Base-by-base conservation (phyloP, 352 stramenopile genomes). In the Globisporangium echinulatum region DNA sequence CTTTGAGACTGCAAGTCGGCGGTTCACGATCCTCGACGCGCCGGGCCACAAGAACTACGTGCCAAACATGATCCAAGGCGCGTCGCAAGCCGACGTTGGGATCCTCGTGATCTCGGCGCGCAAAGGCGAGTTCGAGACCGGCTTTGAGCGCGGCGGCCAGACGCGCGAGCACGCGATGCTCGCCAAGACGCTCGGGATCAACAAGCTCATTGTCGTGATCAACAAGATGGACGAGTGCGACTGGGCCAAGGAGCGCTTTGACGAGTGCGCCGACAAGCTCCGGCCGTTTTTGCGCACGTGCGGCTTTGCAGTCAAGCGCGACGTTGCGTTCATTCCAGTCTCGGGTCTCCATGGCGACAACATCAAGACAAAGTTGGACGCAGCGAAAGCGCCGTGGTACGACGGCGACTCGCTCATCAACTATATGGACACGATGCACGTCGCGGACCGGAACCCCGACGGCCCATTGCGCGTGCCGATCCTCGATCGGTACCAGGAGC, bases 211-310 rank as follows among this genome's bases (percentile, higher is more conserved):
- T 60, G 96, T 99, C 42, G 97, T 98, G 14, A 97, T 99, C 70
- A 99, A 99, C 77, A 99, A 99, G 85, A 99, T 99, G 97, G 97
- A 99, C 77, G 97, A 99, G 58, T 85, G 86, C 15, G 97, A 96
- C 25, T 99, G 96, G 96, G 85, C 68, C 7, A 92, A 98, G 67
- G 88, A 96, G 42, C 89, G 95, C 58, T 92, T 75, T 43, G 82
- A 92, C 63, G 82, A 93, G 64, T 99, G 96, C 66, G 81, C 97
- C 36, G 85, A 75, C 38, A 99, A 98, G 77, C 89, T 99, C 44
- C 90, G 89, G 42, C 96, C 96, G 47, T 99, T 98, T 77, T 60
- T 92, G 56, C 80, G 81, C 36, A 85, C 79, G 37, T 99, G 95
- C 62, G 97, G 97, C 7, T 99, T 98, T 65, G 96, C 89, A n/a